These are phyloP conservation scores for Paramarasmius palmivorus DNA, from an alignment of 1,284 basidiomycete species.

Conservation along the genomic window DNA sequence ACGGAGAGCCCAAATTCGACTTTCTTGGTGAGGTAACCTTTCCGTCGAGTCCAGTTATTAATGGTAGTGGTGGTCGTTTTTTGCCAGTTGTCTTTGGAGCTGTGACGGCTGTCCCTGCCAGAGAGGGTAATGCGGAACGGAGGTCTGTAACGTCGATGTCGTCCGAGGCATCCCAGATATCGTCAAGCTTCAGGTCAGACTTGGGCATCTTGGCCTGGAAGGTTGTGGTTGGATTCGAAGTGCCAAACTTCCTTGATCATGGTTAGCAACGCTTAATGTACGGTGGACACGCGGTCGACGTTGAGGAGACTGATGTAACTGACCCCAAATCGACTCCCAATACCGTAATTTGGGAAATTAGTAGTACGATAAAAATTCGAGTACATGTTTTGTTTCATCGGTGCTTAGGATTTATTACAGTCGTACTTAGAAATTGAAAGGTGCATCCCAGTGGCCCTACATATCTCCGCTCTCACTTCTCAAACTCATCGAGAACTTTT, in stretches of 20 bases:
- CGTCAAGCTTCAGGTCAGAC: constrained; percentile 10
- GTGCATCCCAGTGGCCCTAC: not conserved
- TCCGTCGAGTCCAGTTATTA: not conserved
- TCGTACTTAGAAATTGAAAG: no score
- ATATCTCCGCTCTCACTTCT: constrained; percentile 31
- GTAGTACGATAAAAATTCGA: no score
- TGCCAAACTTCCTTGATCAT: no score
- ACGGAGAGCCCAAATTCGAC: constrained; percentile 10
- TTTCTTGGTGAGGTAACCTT: constrained; percentile 6
- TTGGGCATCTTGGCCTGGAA: constrained; percentile 9
- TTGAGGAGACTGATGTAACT: no score
- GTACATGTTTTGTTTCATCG: no score
- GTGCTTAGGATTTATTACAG: no score
- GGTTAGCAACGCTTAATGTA: no score
- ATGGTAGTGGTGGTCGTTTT: not conserved
- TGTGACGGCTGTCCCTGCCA: not conserved
- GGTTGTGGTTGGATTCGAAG: no score
- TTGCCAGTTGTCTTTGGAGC: not conserved
- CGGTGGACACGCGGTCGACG: no score
- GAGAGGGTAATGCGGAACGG: constrained; percentile 5
- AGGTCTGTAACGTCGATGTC: constrained; percentile 6
- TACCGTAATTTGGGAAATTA: no score
- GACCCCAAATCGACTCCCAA: no score
- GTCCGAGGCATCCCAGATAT: constrained; percentile 7
- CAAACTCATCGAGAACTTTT: constrained; percentile 43